Evolutionary conservation across 2,329 filamentous ascomycete genomes (phyloP).

Genomic region (Aspergillus amoenus): DNA sequence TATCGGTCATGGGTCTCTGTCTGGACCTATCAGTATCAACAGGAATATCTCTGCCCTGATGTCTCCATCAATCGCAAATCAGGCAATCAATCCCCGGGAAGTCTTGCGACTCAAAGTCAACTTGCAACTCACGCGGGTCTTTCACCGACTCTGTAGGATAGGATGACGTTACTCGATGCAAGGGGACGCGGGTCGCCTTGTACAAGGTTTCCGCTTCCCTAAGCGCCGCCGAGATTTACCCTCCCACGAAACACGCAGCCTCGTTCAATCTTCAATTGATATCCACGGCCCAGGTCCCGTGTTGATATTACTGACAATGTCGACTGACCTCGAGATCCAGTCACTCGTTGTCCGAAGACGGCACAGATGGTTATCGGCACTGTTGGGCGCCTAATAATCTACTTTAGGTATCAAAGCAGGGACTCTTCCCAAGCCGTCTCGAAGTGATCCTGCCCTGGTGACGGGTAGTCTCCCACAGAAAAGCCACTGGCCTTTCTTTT

Average conservation of each 20-base stretch:
- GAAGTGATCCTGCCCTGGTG: neutral
- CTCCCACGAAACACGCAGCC: neutral
- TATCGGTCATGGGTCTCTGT: neutral
- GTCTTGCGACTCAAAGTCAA: neutral
- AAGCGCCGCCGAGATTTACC: constrained; percentile 2
- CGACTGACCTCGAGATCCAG: neutral
- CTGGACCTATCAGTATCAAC: neutral
- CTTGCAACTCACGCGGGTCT: neutral
- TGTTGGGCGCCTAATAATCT: neutral
- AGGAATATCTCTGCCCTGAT: neutral
- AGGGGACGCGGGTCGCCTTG: neutral
- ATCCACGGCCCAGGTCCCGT: neutral
- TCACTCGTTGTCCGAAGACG: constrained; percentile 1
- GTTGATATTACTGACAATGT: neutral
- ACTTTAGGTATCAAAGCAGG: constrained; percentile 6
- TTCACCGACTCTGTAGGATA: constrained; percentile 3
- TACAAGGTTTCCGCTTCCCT: neutral
- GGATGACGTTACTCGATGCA: neutral
- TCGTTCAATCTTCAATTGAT: constrained; percentile 2
- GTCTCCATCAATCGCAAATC: neutral
- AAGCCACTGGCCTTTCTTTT: neutral
- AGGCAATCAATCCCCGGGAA: constrained; percentile 3
- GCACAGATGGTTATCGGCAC: neutral
- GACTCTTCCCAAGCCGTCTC: neutral
- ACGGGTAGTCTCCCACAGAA: neutral